Base-by-base conservation (phyloP, 2,329 filamentous ascomycete species). In the Cercospora sp. region DNA sequence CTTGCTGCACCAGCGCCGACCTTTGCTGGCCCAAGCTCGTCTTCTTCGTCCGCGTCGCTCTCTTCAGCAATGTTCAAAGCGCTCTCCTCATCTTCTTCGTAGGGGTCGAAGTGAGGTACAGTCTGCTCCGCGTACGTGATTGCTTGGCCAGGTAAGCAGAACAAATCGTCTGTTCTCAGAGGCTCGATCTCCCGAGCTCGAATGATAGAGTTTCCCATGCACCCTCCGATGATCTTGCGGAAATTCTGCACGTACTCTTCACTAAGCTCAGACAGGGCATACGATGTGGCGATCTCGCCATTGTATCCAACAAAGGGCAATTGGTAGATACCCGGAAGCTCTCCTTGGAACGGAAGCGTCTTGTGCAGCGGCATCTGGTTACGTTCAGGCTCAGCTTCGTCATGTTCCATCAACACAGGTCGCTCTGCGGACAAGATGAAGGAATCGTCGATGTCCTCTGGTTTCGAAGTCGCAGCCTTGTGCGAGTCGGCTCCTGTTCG, bases 151-250 rank as follows among this genome's bases (percentile, higher is more conserved):
- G 75, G 68, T 30, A 82, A 80, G 74, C 91, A 94, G 76, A 94
- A 94, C 60, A 93, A 78, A 75, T 92, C 89, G 31, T 81, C 79
- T 1, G 87, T 83, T 45, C 80, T 81, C 28, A 45, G 45, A 12
- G 12, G 28, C 79, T 78, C n/a, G 72, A 33, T 75, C 53, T 68
- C 75, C 60, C 75, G 75, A 73, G 61, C 76, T 74, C 72, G 78
- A 5, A 74, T 75, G 65, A 74, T 76, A 28, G 76, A 76, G 8
- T 80, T 78, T 2, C 75, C 78, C 26, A 77, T 77, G 74, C 93
- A 97, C 0, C 86, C 87, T n/a, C 93, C 93, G 13, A 92, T 84
- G 3, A 86, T 81, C 62, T 80, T 78, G 53, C 88, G 86, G 75
- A 95, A 94, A 13, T 82, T 74, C 0, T 79, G 75, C 4, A 86